Evolutionary conservation across 2,329 filamentous ascomycete genomes (phyloP), one percentile per base, ranked within the genome.

Genomic region (Colletotrichum sp.): DNA sequence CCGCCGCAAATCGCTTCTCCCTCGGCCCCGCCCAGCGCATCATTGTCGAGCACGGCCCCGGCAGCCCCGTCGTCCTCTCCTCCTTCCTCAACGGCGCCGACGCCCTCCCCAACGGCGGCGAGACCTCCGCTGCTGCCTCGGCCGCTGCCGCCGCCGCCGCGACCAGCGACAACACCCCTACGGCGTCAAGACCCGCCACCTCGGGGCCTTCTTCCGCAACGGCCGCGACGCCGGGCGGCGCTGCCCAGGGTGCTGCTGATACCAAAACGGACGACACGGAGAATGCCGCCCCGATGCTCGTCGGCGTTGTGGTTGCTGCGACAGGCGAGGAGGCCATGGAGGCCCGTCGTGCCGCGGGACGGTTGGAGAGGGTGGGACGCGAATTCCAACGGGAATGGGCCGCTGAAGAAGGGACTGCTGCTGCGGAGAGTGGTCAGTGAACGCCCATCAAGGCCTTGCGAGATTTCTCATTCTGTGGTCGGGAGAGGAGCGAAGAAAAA

Each of bases 301-400:
- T 93, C 32, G 86, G 87, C 25, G 82, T 91, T 12, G 89, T 93
- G 1, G 87, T 92, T 6, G 90, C 90, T 2, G 84, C 85, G 7
- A 84, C 84, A 5, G 83, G 87, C 1, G 87, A 89, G 52, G 86
- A 89, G 9, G 84, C 86, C 12, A 82, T 82, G 32, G 90, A 91
- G 73, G 91, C 90, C 3, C 85, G 89, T 12, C 86, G 88, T 61
- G 90, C 90, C 1, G 88, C 89, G 1, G 86, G 86, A 0, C 85
- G 87, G 72, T 81, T 93, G 13, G 91, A 93, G 82, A 86, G 86
- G 68, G 84, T 92, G 5, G 91, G 89, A 2, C 83, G 87, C 74
- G 87, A 88, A 63, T 88, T 93, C 64, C 91, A 93, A 80, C 83
- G 84, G 30, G 87, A 89, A 75, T 92, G 90, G 89, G 80, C 82